Evolutionary conservation across 768 basidiomycete genomes (phyloP), one percentile per base, ranked within the genome.

Genomic region (Lanmaoa pseudosensibilis): DNA sequence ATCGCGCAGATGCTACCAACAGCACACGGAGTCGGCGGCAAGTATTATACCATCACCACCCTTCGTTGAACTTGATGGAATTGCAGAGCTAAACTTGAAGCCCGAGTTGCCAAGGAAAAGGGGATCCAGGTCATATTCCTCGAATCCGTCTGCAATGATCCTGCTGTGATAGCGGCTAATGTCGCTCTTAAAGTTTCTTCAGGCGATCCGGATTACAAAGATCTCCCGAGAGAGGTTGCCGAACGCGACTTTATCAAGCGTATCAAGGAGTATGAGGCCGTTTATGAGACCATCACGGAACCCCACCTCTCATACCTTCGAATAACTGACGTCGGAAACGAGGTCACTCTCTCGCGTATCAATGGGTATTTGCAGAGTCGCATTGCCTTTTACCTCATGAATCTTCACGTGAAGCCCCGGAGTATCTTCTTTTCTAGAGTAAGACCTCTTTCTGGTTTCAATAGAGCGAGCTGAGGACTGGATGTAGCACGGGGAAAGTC

Each of bases 311-410:
- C 88, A 23, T 98, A 94, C 72, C 81, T 97, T 58, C 85, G 88
- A 63, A 97, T 99, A 69, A 85, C 86, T 52, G 96, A 99, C 65
- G 91, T 99, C 19, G 97, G 97, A 10, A 86, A 83, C 59, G 87
- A 92, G 71, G 95, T 95, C 52, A 91, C 85, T 0, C 81, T 94
- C 46, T 87, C 83, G 50, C 80, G 87, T 60, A 98, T 99, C 52
- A 85, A 95, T 67, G 95, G 95, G 15, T 99, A 99, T 68, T 75
- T 99, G 57, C 93, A 95, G 68, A 94, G 92, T 79, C 88, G 97
- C 36, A 94, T 99, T 62, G 96, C 94, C 19, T 99, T 96, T 75
- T 99, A 95, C 73, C 79, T 99, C 52, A 98, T 98, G 95, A 98
- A 98, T 71, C 72, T 98, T 65, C 97, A 99, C 73, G 77, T 99